These are phyloP conservation scores for Russula emetica DNA, from an alignment of 768 basidiomycete species.

Conservation along the genomic window DNA sequence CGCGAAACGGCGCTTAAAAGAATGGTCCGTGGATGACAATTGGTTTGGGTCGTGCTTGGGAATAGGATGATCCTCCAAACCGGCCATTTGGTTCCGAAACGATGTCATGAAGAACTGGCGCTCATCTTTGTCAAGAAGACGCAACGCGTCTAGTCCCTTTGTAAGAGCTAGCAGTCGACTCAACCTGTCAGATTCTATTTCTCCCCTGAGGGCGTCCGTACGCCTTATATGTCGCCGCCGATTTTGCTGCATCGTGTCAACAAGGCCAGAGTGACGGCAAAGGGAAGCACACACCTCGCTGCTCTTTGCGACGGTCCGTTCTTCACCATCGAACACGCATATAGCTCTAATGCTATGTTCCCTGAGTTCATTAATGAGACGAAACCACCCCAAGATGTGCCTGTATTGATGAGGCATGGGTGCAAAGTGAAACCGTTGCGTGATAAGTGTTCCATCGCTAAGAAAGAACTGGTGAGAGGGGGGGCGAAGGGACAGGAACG, in stretches of 20 bases:
- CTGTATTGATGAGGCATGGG: constrained; percentile 57
- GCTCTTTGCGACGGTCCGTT: constrained; percentile 62
- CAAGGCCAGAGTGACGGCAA: not conserved
- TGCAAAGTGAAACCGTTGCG: constrained; percentile 75
- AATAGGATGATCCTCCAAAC: not conserved
- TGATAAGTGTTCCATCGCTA: constrained; percentile 84
- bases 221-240: constrained; percentile 51
- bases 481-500: constrained; percentile 14
- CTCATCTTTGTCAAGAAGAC: constrained; percentile 19
- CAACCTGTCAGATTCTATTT: constrained; percentile 56
- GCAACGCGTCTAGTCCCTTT: constrained; percentile 27
- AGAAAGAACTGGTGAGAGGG: constrained; percentile 7
- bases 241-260: constrained; percentile 41
- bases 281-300: constrained; percentile 50
- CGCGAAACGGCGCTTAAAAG: not conserved
- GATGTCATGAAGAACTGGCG: constrained; percentile 38
- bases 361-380: constrained; percentile 57
- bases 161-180: constrained; percentile 45
- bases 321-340: constrained; percentile 77
- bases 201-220: constrained; percentile 47
- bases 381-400: constrained; percentile 78
- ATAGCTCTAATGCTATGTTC: constrained; percentile 54
- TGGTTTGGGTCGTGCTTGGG: constrained; percentile 4
- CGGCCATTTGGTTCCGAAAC: constrained; percentile 15
- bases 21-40: not conserved